A percentile compares a stretch with the other conserved stretches of the same genome.
phyloP scores from a whole-genome alignment of 768 basidiomycete genomes.

The Chalciporus piperatus region DNA sequence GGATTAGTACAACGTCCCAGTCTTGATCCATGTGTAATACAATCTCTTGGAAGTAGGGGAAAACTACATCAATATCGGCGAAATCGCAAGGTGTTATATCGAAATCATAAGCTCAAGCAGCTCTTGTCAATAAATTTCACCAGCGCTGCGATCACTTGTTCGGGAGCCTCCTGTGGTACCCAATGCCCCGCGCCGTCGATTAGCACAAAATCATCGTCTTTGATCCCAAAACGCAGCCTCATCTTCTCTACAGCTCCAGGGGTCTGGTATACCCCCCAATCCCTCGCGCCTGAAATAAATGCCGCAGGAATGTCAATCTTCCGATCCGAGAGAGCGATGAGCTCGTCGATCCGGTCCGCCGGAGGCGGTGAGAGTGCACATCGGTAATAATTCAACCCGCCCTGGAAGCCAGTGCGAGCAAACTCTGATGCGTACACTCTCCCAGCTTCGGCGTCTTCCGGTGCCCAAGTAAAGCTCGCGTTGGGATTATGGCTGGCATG shows the following conservation, averaged over 20 bases:
- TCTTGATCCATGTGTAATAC: constrained; percentile 15
- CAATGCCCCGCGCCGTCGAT: constrained; percentile 60
- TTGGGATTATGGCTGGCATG: constrained; percentile 30
- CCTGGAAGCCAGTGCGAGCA: constrained; percentile 56
- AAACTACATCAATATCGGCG: neutral
- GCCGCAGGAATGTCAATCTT: constrained; percentile 51
- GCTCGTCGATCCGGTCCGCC: constrained; percentile 35
- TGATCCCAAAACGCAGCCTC: constrained; percentile 34
- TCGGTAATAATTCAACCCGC: constrained; percentile 60
- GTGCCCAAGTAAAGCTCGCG: constrained; percentile 46
- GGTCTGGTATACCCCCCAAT: constrained; percentile 60
- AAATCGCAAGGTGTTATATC: neutral
- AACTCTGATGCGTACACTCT: constrained; percentile 49
- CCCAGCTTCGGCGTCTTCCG: constrained; percentile 41
- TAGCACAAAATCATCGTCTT: constrained; percentile 46
- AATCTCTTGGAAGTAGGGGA: neutral
- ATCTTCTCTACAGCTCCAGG: constrained; percentile 49
- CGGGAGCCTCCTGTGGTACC: constrained; percentile 57
- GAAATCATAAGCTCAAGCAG: neutral
- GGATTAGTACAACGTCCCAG: constrained; percentile 12
- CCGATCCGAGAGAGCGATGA: constrained; percentile 44
- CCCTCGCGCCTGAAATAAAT: constrained; percentile 53
- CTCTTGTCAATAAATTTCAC: constrained; percentile 36
- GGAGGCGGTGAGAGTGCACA: constrained; percentile 32
- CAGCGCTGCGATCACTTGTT: constrained; percentile 40